Base-by-base conservation (phyloP, 805 yeast species). In the Kregervanrija delftensis region DNA sequence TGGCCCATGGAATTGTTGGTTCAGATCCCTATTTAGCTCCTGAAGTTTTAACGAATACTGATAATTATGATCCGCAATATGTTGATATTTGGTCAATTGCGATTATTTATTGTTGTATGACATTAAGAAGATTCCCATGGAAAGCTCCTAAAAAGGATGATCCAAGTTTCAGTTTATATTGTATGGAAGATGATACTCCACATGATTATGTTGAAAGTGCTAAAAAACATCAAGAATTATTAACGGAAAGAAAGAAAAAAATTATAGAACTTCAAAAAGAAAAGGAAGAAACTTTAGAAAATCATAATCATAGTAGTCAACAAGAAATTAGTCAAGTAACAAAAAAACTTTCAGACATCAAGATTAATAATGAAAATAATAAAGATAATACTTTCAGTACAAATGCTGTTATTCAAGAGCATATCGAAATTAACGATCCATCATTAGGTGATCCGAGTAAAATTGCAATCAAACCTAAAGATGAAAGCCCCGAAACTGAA, bases 1-100 rank as follows among this genome's bases (percentile, higher is more conserved):
- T 71, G 57, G 78, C 86, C 8, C 87, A 78, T 54, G 93, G 93
- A 5, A 76, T 86, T 49, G 90, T 85, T 45, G 95, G 95, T 11
- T 80, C 87, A 12, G 95, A 86, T 64, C 95, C 95, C 10, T 86
- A 86, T 60, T 71, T 86, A 54, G 93, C 93, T 1, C 95, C 95
- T 1, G 95, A 86, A 63, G 90, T 84, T 13, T 67, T 83, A 43
- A 59, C 67, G 12, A 59, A 69, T 3, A 67, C 74, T 2, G 73
- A 73, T 30, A 67, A 70, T 42, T 86, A 84, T 59, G 88, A 86
- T 60, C 90, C 95, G 10, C 81, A 80, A 59, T 77, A 77, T 33
- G 89, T 83, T 30, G 95, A 86, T 64, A 74, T 86, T 31, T 86
- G 95, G 95, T 84, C 93, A 5, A 70, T 84, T 39, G 95, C 87